Conservation (phyloP, 306 rosid species). For the Cucurbita argyrosperma region DNA sequence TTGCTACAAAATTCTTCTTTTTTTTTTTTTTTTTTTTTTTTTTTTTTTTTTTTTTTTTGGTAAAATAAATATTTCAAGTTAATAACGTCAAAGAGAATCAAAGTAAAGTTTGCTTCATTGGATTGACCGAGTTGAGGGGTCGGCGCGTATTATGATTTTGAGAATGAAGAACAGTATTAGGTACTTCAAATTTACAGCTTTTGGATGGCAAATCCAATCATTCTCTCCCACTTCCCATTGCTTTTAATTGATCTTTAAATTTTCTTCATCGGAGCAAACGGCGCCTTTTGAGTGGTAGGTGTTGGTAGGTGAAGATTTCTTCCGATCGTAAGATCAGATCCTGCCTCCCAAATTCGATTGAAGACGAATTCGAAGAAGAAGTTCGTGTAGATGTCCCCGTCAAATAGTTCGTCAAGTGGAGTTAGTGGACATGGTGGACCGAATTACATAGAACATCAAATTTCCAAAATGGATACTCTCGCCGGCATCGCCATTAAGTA, state of each 20-base stretch:
- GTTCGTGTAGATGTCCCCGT: conserved; percentile 47
- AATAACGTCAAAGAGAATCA: not conserved
- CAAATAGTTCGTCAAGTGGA: conserved; percentile 14
- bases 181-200: not conserved
- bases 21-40: no score
- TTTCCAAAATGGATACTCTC: conserved; percentile 71
- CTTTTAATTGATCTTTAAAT: not conserved
- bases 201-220: not conserved
- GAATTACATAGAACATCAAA: conserved; percentile 53
- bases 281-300: not conserved
- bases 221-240: not conserved
- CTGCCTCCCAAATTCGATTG: not conserved
- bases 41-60: no score
- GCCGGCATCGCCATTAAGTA: conserved; percentile 88
- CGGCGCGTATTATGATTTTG: not conserved
- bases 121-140: not conserved
- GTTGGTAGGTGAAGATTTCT: not conserved
- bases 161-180: not conserved
- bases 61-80: not conserved
- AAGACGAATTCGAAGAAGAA: not conserved
- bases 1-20: no score
- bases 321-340: not conserved
- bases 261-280: not conserved
- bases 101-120: not conserved
- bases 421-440: conserved; percentile 14